Percentiles rank a stretch among this genome's conserved stretches.
phyloP scores from a whole-genome alignment of 2,329 filamentous ascomycete genomes.

The Diaporthe longicolla region DNA sequence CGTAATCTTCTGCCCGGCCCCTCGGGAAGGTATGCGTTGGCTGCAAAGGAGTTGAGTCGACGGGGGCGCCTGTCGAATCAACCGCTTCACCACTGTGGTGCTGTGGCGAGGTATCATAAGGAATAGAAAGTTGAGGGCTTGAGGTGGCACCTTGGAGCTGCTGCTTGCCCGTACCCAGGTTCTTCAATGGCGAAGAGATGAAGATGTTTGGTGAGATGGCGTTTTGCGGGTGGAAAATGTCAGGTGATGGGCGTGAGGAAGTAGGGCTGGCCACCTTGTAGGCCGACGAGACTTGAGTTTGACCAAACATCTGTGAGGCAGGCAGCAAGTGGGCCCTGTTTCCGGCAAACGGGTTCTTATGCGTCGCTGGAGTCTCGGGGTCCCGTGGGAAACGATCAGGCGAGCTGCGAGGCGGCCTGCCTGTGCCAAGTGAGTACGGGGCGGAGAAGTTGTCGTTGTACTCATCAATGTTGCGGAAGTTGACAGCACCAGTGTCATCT shows the following conservation, averaged over 20 bases:
- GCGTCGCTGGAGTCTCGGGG: slow-evolving; percentile 65
- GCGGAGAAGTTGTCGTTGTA: slow-evolving; percentile 58
- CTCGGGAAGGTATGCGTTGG: slow-evolving; percentile 9
- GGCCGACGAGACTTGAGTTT: slow-evolving; percentile 69
- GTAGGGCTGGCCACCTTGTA: slow-evolving; percentile 67
- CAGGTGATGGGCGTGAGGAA: slow-evolving; percentile 70
- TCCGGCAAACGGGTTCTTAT: slow-evolving; percentile 64
- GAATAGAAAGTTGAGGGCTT: slow-evolving; percentile 53
- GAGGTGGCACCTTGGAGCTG: slow-evolving; percentile 58
- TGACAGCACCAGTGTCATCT: slow-evolving; percentile 66
- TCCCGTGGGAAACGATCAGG: slow-evolving; percentile 36
- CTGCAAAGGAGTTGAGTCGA: background rate
- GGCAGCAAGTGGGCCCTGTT: slow-evolving; percentile 53
- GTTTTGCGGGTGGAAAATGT: slow-evolving; percentile 56
- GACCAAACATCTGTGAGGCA: slow-evolving; percentile 67
- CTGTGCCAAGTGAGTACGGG: slow-evolving; percentile 37
- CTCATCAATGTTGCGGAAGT: slow-evolving; percentile 57
- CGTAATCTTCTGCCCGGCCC: slow-evolving; percentile 59
- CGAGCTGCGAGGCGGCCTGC: slow-evolving; percentile 35
- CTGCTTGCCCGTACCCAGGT: slow-evolving; percentile 62
- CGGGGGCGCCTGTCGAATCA: slow-evolving; percentile 11
- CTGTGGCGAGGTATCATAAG: slow-evolving; percentile 37
- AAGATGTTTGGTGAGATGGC: slow-evolving; percentile 62
- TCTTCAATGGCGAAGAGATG: slow-evolving; percentile 64
- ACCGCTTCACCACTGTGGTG: slow-evolving; percentile 39